Evolutionary conservation across 371 early-diverging fungal genomes (phyloP).

Genomic region (Apophysomyces ossiformis): DNA sequence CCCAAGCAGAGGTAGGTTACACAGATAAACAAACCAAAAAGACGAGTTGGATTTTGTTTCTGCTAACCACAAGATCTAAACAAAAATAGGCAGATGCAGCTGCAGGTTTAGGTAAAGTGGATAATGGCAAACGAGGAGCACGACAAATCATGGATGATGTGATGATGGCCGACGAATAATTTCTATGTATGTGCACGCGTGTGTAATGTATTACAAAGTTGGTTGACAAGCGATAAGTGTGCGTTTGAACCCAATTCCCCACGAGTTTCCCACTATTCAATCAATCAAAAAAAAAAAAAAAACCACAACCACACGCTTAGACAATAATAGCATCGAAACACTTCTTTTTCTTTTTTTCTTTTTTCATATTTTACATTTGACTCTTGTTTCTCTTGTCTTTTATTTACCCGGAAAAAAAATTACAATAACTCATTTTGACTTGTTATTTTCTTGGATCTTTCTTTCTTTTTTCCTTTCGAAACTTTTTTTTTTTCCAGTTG

Average conservation of each 20-base stretch:
- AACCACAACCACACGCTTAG: constrained; percentile 1
- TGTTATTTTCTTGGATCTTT: background rate
- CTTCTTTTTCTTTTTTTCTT: constrained; percentile 3
- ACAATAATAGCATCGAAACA: background rate
- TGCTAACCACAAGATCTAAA: background rate
- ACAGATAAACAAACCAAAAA: background rate
- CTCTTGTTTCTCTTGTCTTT: background rate
- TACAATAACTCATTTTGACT: background rate
- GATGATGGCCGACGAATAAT: constrained; percentile 37
- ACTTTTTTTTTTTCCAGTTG: background rate
- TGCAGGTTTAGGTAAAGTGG: constrained; percentile 47
- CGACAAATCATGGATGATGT: constrained; percentile 38
- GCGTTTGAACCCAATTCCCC: background rate
- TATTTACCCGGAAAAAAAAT: constrained; percentile 10
- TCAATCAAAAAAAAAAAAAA: background rate
- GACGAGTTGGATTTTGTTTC: background rate
- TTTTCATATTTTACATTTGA: background rate
- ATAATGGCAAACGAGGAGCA: constrained; percentile 53
- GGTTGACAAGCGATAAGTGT: constrained; percentile 6
- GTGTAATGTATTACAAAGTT: constrained; percentile 9
- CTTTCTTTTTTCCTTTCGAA: background rate
- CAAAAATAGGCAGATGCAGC: constrained; percentile 50
- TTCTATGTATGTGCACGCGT: constrained; percentile 8
- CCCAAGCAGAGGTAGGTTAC: constrained; percentile 81
- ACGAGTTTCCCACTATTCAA: constrained; percentile 6